Percentiles rank a stretch among this genome's conserved stretches.
Conservation (phyloP, 768 basidiomycete genomes). For the Russula sp. region DNA sequence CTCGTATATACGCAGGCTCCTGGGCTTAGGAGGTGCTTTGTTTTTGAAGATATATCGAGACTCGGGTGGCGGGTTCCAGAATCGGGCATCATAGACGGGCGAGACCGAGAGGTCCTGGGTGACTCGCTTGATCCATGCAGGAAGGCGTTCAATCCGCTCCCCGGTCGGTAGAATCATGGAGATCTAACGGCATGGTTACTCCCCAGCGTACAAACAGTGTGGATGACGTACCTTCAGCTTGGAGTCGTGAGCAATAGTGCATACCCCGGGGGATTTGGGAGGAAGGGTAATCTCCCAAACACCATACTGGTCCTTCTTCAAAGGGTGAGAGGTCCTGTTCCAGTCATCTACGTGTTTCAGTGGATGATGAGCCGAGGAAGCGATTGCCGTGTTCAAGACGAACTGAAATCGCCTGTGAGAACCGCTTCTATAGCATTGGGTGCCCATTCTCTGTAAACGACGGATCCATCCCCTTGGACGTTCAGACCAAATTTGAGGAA, state of each 20-base stretch:
- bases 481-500: slow-evolving; percentile 78
- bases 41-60: slow-evolving; percentile 80
- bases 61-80: slow-evolving; percentile 87
- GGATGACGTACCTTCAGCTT: slow-evolving; percentile 65
- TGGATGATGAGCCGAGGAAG: not conserved
- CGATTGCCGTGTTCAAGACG: slow-evolving; percentile 30
- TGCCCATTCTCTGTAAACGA: slow-evolving; percentile 94
- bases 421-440: slow-evolving; percentile 78
- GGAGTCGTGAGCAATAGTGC: slow-evolving; percentile 88
- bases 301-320: slow-evolving; percentile 80
- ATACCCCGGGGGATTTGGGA: slow-evolving; percentile 55
- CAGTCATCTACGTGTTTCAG: slow-evolving; percentile 57
- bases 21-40: slow-evolving; percentile 56
- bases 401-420: slow-evolving; percentile 96
- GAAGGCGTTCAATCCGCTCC: slow-evolving; percentile 81
- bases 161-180: slow-evolving; percentile 82
- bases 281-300: slow-evolving; percentile 83
- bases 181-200: slow-evolving; percentile 45
- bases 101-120: slow-evolving; percentile 90
- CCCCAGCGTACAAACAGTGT: not conserved
- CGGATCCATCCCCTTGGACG: slow-evolving; percentile 53
- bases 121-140: slow-evolving; percentile 91
- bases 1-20: slow-evolving; percentile 80
- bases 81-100: slow-evolving; percentile 91
- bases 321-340: slow-evolving; percentile 77